phyloP scores from a whole-genome alignment of 192 early-diverging fungal genomes.

The Dispira parvispora region DNA sequence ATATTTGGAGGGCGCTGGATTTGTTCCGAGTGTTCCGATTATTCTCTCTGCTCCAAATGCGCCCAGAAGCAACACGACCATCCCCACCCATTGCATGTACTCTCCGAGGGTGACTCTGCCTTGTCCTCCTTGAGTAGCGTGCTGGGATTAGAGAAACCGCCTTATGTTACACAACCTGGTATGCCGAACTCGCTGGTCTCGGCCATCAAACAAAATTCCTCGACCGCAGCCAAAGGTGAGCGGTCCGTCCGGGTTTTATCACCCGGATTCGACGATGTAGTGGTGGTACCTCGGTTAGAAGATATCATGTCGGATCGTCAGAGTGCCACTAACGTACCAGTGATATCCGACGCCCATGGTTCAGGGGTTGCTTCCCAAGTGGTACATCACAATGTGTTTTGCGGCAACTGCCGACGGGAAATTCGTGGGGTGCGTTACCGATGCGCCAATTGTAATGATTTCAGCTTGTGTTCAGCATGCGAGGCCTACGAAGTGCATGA shows the following conservation, averaged over 20 bases:
- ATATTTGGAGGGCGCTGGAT: neutral
- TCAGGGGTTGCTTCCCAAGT: constrained; percentile 7
- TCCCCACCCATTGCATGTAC: neutral
- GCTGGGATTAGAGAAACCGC: too few species aligned
- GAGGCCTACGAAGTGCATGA: constrained; percentile 65
- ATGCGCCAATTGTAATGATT: constrained; percentile 85
- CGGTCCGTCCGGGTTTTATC: too few species aligned
- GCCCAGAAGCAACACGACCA: neutral
- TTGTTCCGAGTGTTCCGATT: neutral
- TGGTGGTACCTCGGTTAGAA: neutral
- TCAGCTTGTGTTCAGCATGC: constrained; percentile 81
- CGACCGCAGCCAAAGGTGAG: too few species aligned
- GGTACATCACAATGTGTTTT: constrained; percentile 70
- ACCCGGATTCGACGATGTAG: neutral
- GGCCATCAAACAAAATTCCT: too few species aligned
- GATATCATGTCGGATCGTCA: constrained; percentile 18
- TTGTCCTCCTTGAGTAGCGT: too few species aligned
- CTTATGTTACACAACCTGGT: too few species aligned
- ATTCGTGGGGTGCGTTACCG: constrained; percentile 83
- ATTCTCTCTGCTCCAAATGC: neutral
- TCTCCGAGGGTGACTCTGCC: neutral
- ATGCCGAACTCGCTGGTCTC: too few species aligned
- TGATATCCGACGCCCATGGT: too few species aligned
- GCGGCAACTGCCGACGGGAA: constrained; percentile 70
- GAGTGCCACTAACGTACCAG: constrained; percentile 21